Base-by-base conservation (phyloP, 2,329 filamentous ascomycete genomes). In the Seiridium cupressi region DNA sequence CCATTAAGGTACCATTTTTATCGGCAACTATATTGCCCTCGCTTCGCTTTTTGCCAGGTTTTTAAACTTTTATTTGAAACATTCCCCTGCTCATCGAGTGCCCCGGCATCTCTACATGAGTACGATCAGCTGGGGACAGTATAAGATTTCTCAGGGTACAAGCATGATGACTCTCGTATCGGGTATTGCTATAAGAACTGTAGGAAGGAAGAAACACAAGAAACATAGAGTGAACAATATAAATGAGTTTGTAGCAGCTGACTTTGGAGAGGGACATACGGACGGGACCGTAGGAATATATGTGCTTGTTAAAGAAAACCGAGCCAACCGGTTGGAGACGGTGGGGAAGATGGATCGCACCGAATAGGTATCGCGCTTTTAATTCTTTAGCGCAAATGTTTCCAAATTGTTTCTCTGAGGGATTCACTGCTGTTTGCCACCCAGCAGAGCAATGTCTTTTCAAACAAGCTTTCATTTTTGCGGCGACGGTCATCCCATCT, bases 1-100 rank as follows among this genome's bases (percentile, higher is more conserved):
- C 18, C 18, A 26, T 26, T 26, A 26, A 26, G 18, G 18, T 86
- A 90, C 63, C 89, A 91, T 92, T 65, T 87, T 91, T 10, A 90
- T 90, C 59, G 88, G 90, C 64, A 89, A 87, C 1, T 90, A 88
- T 1, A 87, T 89, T 3, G 88, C 88, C 0, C 87, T 58, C 26
- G 63, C 62, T 7, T 57, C 59, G 3, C 47, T 62, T 26, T 26
- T 26, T 26, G 18, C 18, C 34, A 47, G 61, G 46, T 65, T 62
- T 44, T 63, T 26, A 26, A 26, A 26, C 18, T 26, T 26, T 26
- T 26, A 26, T 26, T 26, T 26, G 18, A 26, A 26, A 26, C 18
- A 26, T 26, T 26, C 18, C 18, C 18, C 18, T 26, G 18, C 18
- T 26, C 18, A 62, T 10, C 58, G 60, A n/a, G 57, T 63, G 10